Evolutionary conservation across 2,329 filamentous ascomycete genomes (phyloP), one percentile per base, ranked within the genome.

Genomic region (Fusarium nanum): DNA sequence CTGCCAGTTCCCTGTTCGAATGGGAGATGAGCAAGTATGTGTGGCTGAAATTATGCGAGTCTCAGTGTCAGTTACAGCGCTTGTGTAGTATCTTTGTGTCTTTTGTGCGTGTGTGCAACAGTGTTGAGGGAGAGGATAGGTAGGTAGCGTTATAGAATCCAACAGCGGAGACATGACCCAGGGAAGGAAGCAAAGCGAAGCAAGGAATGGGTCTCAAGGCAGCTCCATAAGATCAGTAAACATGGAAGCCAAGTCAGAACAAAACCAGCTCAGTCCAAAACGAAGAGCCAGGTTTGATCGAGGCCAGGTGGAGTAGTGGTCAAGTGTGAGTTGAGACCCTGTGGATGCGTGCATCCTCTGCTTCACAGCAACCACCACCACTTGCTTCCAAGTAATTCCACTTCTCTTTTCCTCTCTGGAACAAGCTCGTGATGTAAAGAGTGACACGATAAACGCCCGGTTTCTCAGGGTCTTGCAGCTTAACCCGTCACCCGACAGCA

Each of bases 41-140:
- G 73, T 73, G 70, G 67, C 71, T 75, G 48, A 25, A 56, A 53
- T 67, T 72, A 67, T 74, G 69, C 60, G 67, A 70, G 65, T 60
- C 55, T 70, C 55, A 41, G 65, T 72, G 65, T 71, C 54, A 71
- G 68, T 70, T 72, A 72, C 61, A 67, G 57, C 37, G 61, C 56
- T 62, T 56, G 61, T 46, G 55, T 71, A 49, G 52, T 68, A 56
- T 68, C 45, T 65, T 68, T 60, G 22, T 66, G 50, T 61, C 46
- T 66, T 70, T 64, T 67, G 57, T 67, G 62, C 44, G 55, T 60
- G 56, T 55, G 61, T 72, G 63, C 45, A 63, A 64, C 64, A 60
- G 69, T 65, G 70, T 67, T 50, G 45, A 63, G 57, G 60, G 57
- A 54, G 59, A 60, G 32, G 50, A 57, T 64, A 58, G 47, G 37